phyloP scores from a whole-genome alignment of 2,329 filamentous ascomycete genomes.

The Hortaea werneckii region DNA sequence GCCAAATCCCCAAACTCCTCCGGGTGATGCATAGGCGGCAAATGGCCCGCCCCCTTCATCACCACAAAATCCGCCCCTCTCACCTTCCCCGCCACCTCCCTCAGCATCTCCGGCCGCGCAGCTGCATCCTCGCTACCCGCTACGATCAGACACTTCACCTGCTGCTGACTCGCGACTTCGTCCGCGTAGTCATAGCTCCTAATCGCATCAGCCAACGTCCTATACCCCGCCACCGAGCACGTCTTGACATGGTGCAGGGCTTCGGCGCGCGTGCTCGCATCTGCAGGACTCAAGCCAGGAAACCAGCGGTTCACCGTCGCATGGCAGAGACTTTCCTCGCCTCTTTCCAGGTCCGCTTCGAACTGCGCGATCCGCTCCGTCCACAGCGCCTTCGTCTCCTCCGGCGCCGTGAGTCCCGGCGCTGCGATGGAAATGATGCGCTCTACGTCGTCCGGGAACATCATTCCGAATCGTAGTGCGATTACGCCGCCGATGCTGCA shows the following conservation, averaged over 20 bases:
- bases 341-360: constrained; percentile 9
- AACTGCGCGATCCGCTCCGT: constrained; percentile 14
- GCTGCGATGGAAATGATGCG: constrained; percentile 16
- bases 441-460: constrained; percentile 15
- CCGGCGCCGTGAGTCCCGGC: constrained; percentile 15
- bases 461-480: constrained; percentile 18
- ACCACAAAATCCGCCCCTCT: constrained; percentile 11
- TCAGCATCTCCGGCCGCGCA: constrained; percentile 10
- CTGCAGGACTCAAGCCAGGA: constrained; percentile 10
- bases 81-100: constrained; percentile 13
- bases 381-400: constrained; percentile 13
- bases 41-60: constrained; percentile 19
- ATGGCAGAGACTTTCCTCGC: constrained; percentile 10
- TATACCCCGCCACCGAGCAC: constrained; percentile 16
- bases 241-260: constrained; percentile 13
- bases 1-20: constrained; percentile 14
- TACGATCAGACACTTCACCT: constrained; percentile 12
- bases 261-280: constrained; percentile 9
- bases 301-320: constrained; percentile 18
- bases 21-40: constrained; percentile 20
- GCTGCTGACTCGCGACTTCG: constrained; percentile 7
- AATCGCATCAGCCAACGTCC: constrained; percentile 18
- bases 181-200: constrained; percentile 17
- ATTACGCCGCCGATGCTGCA: constrained; percentile 21
- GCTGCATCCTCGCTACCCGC: constrained; percentile 17